Conservation (phyloP, 2,329 filamentous ascomycete genomes). For the Ceratocystis harringtonii region DNA sequence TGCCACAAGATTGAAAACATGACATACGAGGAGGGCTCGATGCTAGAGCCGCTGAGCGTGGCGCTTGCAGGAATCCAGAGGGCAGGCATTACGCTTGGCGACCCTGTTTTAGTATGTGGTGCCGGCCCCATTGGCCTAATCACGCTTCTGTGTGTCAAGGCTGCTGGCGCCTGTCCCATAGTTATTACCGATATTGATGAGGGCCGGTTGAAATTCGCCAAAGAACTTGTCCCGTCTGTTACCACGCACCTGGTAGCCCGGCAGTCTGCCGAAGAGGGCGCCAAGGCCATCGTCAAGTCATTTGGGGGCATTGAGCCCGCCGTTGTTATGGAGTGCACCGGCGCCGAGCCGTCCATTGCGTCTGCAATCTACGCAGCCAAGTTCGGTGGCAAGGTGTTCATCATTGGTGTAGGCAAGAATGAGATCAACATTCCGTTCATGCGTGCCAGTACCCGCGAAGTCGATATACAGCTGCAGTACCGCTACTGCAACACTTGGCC, state of each 20-base stretch:
- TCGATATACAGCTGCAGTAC: constrained; percentile 94
- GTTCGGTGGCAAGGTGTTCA: constrained; percentile 93
- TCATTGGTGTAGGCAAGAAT: constrained; percentile 89
- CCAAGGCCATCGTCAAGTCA: constrained; percentile 47
- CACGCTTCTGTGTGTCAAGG: constrained; percentile 67
- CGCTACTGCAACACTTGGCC: constrained; percentile 95
- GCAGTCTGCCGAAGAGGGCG: constrained; percentile 53
- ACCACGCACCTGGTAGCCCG: constrained; percentile 65
- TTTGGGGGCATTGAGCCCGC: constrained; percentile 70
- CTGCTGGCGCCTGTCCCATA: constrained; percentile 77
- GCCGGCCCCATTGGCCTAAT: constrained; percentile 90
- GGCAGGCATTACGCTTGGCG: constrained; percentile 65
- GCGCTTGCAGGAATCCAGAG: constrained; percentile 78
- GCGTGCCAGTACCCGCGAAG: constrained; percentile 75
- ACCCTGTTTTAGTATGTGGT: constrained; percentile 77
- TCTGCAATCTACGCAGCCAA: constrained; percentile 79
- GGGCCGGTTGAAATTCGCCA: constrained; percentile 69
- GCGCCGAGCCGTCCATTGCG: constrained; percentile 76
- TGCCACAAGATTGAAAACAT: constrained; percentile 92
- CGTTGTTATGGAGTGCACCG: constrained; percentile 81
- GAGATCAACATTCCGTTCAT: constrained; percentile 95
- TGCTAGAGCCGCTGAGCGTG: constrained; percentile 82
- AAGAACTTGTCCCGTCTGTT: constrained; percentile 63
- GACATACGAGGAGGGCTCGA: constrained; percentile 78
- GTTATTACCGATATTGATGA: constrained; percentile 93